These are phyloP conservation scores for Vitellaria paradoxa DNA, from an alignment of 179 eudicot genomes.

Conservation along the genomic window DNA sequence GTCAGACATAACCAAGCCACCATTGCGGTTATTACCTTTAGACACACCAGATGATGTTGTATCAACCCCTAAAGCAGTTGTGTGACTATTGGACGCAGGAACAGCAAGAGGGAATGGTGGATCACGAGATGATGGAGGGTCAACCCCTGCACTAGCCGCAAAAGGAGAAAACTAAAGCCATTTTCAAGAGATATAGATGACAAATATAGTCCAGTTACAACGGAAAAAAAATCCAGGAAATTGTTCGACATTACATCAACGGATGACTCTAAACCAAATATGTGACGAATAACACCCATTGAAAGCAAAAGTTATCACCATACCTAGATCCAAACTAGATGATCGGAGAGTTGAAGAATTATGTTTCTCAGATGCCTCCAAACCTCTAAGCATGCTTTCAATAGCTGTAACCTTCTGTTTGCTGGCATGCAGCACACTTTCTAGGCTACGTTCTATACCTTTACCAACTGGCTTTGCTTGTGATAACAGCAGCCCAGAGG, in stretches of 20 bases:
- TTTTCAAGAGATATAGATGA: slow-evolving; percentile 1
- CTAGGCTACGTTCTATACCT: slow-evolving; percentile 77
- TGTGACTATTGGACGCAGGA: slow-evolving; percentile 78
- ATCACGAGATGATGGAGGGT: slow-evolving; percentile 99
- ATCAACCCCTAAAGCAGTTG: slow-evolving; percentile 61
- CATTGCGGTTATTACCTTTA: slow-evolving; percentile 65
- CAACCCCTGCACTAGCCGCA: slow-evolving; percentile 97
- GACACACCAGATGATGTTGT: slow-evolving; percentile 45
- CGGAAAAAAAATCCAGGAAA: not conserved
- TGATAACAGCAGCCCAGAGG: slow-evolving; percentile 69
- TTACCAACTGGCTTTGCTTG: slow-evolving; percentile 68
- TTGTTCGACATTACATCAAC: not conserved
- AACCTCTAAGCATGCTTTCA: slow-evolving; percentile 93
- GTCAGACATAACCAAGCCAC: slow-evolving; percentile 69
- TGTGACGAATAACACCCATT: not conserved
- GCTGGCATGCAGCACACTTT: slow-evolving; percentile 84
- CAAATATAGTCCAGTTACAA: not conserved
- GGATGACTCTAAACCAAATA: not conserved
- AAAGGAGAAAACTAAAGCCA: slow-evolving; percentile 16
- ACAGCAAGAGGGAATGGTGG: slow-evolving; percentile 95
- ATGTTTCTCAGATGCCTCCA: slow-evolving; percentile 66
- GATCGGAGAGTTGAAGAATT: slow-evolving; percentile 48
- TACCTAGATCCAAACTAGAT: slow-evolving; percentile 98
- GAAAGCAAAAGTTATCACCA: slow-evolving; percentile 8
- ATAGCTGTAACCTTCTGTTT: slow-evolving; percentile 97